Conservation (phyloP, 495 filamentous ascomycete species). For the Penicillium egyptiacum region DNA sequence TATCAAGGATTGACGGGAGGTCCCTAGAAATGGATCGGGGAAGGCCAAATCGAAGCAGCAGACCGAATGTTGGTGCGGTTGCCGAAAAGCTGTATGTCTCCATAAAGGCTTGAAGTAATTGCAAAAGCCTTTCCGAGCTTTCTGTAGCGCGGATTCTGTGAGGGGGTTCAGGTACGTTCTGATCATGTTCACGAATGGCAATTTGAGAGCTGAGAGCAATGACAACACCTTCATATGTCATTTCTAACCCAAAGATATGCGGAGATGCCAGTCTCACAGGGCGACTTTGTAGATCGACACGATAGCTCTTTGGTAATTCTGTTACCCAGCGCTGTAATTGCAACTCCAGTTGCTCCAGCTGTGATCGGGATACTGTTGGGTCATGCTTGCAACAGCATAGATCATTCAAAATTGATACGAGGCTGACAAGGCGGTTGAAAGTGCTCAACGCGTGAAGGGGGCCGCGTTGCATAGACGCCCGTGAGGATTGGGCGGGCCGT, state of each 20-base stretch:
- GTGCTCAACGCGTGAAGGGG: constrained; percentile 59
- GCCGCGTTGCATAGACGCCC: constrained; percentile 44
- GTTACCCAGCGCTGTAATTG: constrained; percentile 41
- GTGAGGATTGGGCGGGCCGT: constrained; percentile 34
- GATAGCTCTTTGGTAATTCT: constrained; percentile 36
- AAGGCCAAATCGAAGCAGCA: constrained; percentile 32
- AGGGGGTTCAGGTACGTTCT: constrained; percentile 24
- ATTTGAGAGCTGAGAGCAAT: constrained; percentile 33
- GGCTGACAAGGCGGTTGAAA: constrained; percentile 54
- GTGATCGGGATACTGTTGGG: constrained; percentile 26
- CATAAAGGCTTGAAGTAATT: constrained; percentile 38
- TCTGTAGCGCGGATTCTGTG: constrained; percentile 32
- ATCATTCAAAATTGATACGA: constrained; percentile 49
- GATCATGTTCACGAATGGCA: constrained; percentile 29
- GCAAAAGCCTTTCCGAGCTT: constrained; percentile 35
- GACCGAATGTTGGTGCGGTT: constrained; percentile 39
- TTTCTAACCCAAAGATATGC: constrained; percentile 43
- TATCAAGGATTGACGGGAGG: constrained; percentile 29
- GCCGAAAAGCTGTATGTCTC: constrained; percentile 42
- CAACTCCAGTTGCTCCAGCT: constrained; percentile 38
- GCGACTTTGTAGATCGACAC: constrained; percentile 33
- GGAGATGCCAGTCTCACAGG: constrained; percentile 32
- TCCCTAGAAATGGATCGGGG: constrained; percentile 13
- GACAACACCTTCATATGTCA: constrained; percentile 39
- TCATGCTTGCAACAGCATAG: constrained; percentile 35